Conservation (phyloP, 805 yeast species). For the Hanseniaspora taiwanica region DNA sequence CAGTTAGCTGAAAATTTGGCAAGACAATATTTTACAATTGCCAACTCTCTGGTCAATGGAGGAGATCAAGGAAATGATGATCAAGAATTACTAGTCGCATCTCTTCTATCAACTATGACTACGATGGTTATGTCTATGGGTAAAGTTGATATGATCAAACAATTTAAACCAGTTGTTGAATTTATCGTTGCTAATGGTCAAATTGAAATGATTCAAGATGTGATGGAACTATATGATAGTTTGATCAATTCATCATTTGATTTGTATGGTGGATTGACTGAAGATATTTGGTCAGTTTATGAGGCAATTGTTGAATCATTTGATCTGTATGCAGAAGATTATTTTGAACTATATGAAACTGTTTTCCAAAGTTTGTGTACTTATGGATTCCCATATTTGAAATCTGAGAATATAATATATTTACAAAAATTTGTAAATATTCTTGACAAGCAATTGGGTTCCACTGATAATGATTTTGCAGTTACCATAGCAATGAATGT, state of each 20-base stretch:
- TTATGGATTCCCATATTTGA: conserved; percentile 30
- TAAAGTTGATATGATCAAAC: conserved; percentile 37
- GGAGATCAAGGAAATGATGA: conserved; percentile 36
- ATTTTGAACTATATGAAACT: conserved; percentile 41
- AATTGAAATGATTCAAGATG: conserved; percentile 47
- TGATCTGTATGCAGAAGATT: conserved; percentile 47
- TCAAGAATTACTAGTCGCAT: conserved; percentile 56
- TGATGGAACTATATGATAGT: conserved; percentile 50
- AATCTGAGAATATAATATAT: background rate
- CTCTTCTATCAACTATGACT: conserved; percentile 56
- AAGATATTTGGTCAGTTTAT: conserved; percentile 40
- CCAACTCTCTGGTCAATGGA: conserved; percentile 15
- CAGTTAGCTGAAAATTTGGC: conserved; percentile 48
- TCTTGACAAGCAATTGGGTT: background rate
- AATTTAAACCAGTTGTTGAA: conserved; percentile 44
- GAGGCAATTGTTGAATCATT: conserved; percentile 37
- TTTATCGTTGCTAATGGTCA: conserved; percentile 47
- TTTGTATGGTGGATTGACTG: conserved; percentile 32
- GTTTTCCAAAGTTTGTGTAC: conserved; percentile 42
- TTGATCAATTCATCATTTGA: conserved; percentile 35
- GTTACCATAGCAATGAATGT: background rate
- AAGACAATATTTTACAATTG: conserved; percentile 39
- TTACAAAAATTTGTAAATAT: background rate
- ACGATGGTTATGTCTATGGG: conserved; percentile 63
- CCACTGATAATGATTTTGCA: background rate